These are phyloP conservation scores for Tolypocladium sp. DNA, from an alignment of 2,329 filamentous ascomycete species.

Conservation along the genomic window DNA sequence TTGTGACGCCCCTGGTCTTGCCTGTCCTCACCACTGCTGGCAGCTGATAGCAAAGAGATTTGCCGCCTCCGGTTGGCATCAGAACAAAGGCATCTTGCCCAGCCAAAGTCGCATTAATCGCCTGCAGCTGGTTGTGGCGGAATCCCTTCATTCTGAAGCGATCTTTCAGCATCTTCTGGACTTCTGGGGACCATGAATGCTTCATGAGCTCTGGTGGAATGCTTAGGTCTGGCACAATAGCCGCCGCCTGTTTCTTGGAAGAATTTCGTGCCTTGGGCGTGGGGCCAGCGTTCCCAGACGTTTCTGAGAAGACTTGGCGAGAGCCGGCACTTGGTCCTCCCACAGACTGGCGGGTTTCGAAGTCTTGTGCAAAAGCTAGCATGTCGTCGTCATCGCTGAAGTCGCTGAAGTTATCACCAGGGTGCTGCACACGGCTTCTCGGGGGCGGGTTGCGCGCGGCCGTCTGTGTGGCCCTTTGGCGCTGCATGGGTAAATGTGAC, in stretches of 20 bases:
- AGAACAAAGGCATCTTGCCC: slow-evolving; percentile 90
- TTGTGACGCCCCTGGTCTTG: slow-evolving; percentile 74
- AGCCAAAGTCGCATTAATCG: slow-evolving; percentile 83
- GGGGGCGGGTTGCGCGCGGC: slow-evolving; percentile 1
- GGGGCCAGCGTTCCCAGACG: slow-evolving; percentile 34
- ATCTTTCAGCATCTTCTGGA: slow-evolving; percentile 70
- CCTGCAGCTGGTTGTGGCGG: slow-evolving; percentile 83
- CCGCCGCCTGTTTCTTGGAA: slow-evolving; percentile 21
- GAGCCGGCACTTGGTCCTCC: slow-evolving; percentile 10
- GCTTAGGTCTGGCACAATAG: slow-evolving; percentile 16
- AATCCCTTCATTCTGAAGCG: slow-evolving; percentile 81
- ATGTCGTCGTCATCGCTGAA: slow-evolving; percentile 43
- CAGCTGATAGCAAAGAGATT: slow-evolving; percentile 93
- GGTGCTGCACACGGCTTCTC: slow-evolving; percentile 8
- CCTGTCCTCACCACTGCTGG: slow-evolving; percentile 78
- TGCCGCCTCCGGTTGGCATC: slow-evolving; percentile 96
- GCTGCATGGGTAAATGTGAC: slow-evolving; percentile 2
- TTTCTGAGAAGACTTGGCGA: slow-evolving; percentile 34
- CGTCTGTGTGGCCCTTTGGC: slow-evolving; percentile 4
- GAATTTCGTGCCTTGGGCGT: slow-evolving; percentile 20
- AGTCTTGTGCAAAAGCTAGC: slow-evolving; percentile 41
- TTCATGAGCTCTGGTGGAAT: slow-evolving; percentile 49
- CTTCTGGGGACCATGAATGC: slow-evolving; percentile 77
- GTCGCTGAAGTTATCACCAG: slow-evolving; percentile 31
- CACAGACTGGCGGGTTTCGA: slow-evolving; percentile 31